Base-by-base conservation (phyloP, 1,284 basidiomycete genomes). In the Puccinia coronata region DNA sequence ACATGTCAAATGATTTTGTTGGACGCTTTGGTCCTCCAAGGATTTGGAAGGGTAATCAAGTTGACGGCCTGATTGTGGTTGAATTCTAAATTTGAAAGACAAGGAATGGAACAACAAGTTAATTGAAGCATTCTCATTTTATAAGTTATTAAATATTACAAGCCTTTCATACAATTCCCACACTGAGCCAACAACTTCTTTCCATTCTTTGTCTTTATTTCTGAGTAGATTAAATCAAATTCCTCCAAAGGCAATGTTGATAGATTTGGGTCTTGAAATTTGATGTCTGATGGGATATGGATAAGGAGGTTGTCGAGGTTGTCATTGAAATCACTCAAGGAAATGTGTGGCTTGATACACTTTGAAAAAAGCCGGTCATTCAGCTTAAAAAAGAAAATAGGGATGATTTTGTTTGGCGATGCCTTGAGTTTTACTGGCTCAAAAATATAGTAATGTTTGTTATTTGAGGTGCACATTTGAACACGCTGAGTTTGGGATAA, bases 401-500 rank as follows among this genome's bases (percentile, higher is more conserved):
- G 63, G 20, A 67, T 67, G 16, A 67, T 14, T 41, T 41, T 41
- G n/a, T 3, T n/a, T 20, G 31, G 18, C 3, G 18, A 25, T 67
- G 12, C 36, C 34, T 41, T 41, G 18, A 67, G 23, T 43, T 41
- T 20, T 23, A 67, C 63, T 6, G 63, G 63, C 20, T 67, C 63
- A 67, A 67, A 67, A n/a, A 67, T 67, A 31, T 41, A 67, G 25
- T 67, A 67, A 36, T 67, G 20, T 20, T n/a, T 47, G 23, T 67
- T n/a, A 18, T 67, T 67, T 20, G 20, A 67, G n/a, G n/a, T n/a
- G n/a, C n/a, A n/a, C n/a, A n/a, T n/a, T n/a, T n/a, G n/a, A n/a
- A n/a, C n/a, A n/a, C 39, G 41, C 25, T 67, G 63, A 41, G 5
- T 67, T 34, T 5, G 20, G 3, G 63, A 67, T 23, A 67, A 28